Conservation (phyloP, 2,329 filamentous ascomycete species). For the Epichloe amarillans region DNA sequence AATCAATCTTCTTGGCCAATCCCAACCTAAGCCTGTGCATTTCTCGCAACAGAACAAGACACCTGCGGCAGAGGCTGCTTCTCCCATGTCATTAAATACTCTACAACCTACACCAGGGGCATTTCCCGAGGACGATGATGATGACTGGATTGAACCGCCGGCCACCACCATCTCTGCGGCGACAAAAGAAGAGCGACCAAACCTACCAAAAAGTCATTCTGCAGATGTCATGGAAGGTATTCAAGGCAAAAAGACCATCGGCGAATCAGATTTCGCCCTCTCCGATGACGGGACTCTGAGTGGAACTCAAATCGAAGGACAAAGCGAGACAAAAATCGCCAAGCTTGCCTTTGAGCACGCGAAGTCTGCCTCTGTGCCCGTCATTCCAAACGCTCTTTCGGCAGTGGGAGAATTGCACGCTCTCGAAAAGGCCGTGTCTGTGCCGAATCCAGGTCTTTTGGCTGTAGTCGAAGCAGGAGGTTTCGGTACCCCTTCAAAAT, state of each 20-base stretch:
- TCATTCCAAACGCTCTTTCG: slow-evolving; percentile 23
- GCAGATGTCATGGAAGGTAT: slow-evolving; percentile 48
- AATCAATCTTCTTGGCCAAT: slow-evolving; percentile 60
- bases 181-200: slow-evolving; percentile 29
- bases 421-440: slow-evolving; percentile 48
- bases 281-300: slow-evolving; percentile 3
- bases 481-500: slow-evolving; percentile 39
- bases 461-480: slow-evolving; percentile 31
- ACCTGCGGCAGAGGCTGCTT: slow-evolving; percentile 16
- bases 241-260: slow-evolving; percentile 33
- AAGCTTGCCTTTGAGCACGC: slow-evolving; percentile 1
- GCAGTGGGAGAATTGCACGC: slow-evolving; percentile 12
- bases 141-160: slow-evolving; percentile 50
- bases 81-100: slow-evolving; percentile 14
- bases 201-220: slow-evolving; percentile 46
- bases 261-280: slow-evolving; percentile 25
- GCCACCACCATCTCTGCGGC: slow-evolving; percentile 14
- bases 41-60: slow-evolving; percentile 21
- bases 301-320: background rate
- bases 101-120: slow-evolving; percentile 41
- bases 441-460: slow-evolving; percentile 39
- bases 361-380: slow-evolving; percentile 38
- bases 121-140: slow-evolving; percentile 46
- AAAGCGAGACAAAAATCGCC: slow-evolving; percentile 2
- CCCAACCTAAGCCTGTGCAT: slow-evolving; percentile 33